Evolutionary conservation across 371 early-diverging fungal genomes (phyloP).

Genomic region (Choanephora cucurbitarum): DNA sequence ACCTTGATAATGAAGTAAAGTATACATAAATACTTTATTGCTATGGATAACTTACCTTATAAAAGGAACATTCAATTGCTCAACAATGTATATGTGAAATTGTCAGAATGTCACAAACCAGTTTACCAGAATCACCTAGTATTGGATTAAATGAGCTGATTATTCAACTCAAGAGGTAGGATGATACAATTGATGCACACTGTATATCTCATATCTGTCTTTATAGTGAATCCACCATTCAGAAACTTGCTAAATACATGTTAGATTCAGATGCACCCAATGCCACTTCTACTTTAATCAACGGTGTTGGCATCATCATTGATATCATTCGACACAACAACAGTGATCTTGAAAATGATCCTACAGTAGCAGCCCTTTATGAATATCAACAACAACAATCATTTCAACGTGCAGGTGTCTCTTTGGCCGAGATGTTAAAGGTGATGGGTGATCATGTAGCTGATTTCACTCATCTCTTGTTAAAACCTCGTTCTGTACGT

Average conservation of each 20-base stretch:
- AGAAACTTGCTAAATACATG: slow-evolving; percentile 81
- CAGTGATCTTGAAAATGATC: slow-evolving; percentile 41
- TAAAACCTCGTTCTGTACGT: slow-evolving; percentile 50
- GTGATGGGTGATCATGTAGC: slow-evolving; percentile 72
- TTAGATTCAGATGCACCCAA: slow-evolving; percentile 76
- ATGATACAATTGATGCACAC: neutral
- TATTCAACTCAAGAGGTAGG: slow-evolving; percentile 74
- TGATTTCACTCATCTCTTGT: slow-evolving; percentile 66
- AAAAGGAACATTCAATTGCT: slow-evolving; percentile 80
- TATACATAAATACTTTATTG: no score
- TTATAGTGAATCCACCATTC: slow-evolving; percentile 66
- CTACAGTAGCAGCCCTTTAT: slow-evolving; percentile 30
- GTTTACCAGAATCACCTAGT: slow-evolving; percentile 64
- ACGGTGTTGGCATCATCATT: slow-evolving; percentile 90
- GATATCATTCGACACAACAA: slow-evolving; percentile 94
- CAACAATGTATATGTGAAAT: slow-evolving; percentile 89
- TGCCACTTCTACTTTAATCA: slow-evolving; percentile 79
- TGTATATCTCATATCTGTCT: no score
- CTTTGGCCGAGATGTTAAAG: slow-evolving; percentile 77
- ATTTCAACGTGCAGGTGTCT: slow-evolving; percentile 31
- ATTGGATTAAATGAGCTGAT: slow-evolving; percentile 69
- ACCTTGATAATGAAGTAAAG: slow-evolving; percentile 67
- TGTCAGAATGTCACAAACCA: slow-evolving; percentile 82
- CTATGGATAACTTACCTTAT: no score
- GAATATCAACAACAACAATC: slow-evolving; percentile 23